Base-by-base conservation (phyloP, 257 asterid species). In the Capsicum rhomboideum region DNA sequence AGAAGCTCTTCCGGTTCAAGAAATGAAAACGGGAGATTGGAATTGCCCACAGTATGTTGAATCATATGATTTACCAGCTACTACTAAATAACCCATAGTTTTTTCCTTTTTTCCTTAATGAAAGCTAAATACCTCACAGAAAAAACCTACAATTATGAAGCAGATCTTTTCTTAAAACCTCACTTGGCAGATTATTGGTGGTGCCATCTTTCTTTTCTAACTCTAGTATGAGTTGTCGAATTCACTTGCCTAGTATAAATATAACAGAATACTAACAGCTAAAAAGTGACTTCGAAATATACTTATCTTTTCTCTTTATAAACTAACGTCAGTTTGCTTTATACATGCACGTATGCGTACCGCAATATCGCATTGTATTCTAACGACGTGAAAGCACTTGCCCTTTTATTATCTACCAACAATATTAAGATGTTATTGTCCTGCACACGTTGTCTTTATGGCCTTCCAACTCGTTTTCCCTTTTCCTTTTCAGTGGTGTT, bases 11-110 rank as follows among this genome's bases (percentile, higher is more conserved):
- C 84, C 54, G 77, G 85, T 55, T 61, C 44, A 74, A 49, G 93
- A 87, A 85, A 89, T 81, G 93, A 96, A 92, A 89, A 88, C 56
- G 66, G 99, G 98, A 69, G 98, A 96, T 83, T 94, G 98, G 98
- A 89, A 89, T 82, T 94, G 98, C 86, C 87, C 91, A 58, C 82
- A 84, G 98, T 96, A 92, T 87, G 97, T 86, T 34, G 58, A 28
- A 2, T 77, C 63, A 28, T 46, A 75, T 50, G 16, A 16, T 77
- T 50, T 77, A 50, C 6, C 21, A 50, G 82, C 63, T 77, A 6
- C 42, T 34, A 5, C 44, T 64, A 64, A 4, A 61, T 61, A 26
- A 23, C 18, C 37, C 37, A 61, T 61, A 61, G 42, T 28, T 26
- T 20, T 18, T 28, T 64, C 42, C 72, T 29, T 28, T 13, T 64